A percentile compares a stretch with the other conserved stretches of the same genome.
These are phyloP conservation scores for Rhodosporidiobolus sp. DNA, from an alignment of 768 basidiomycete genomes.

Conservation along the genomic window DNA sequence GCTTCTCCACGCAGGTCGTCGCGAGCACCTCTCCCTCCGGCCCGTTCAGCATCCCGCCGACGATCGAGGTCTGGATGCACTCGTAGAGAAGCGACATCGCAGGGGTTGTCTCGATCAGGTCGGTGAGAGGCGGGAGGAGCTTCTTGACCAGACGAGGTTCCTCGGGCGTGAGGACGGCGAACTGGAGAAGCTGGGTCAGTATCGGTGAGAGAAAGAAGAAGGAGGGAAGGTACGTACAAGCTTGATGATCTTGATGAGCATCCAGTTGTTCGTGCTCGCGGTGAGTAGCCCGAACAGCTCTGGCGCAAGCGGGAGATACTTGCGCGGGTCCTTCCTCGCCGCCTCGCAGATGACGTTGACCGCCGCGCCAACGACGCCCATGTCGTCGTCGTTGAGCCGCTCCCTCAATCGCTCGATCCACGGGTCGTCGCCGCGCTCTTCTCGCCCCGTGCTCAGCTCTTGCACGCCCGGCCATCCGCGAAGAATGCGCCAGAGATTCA, in stretches of 20 bases:
- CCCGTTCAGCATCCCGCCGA: constrained; percentile 85
- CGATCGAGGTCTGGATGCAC: constrained; percentile 96
- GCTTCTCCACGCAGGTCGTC: constrained; percentile 82
- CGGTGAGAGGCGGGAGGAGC: constrained; percentile 86
- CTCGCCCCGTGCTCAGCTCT: constrained; percentile 60
- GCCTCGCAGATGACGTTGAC: constrained; percentile 94
- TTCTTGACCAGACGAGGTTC: constrained; percentile 94
- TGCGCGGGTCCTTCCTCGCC: constrained; percentile 70
- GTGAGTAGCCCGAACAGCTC: constrained; percentile 89
- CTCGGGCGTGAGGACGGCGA: constrained; percentile 83
- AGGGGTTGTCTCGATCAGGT: constrained; percentile 89
- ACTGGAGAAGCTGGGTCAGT: constrained; percentile 57
- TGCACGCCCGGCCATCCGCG: constrained; percentile 77
- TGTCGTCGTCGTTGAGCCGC: constrained; percentile 51
- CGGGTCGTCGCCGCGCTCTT: constrained; percentile 54
- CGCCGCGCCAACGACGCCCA: constrained; percentile 77
- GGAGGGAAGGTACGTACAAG: constrained; percentile 57
- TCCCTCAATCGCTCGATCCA: constrained; percentile 44
- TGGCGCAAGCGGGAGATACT: constrained; percentile 82
- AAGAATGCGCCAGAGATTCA: constrained; percentile 75
- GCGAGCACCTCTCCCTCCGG: constrained; percentile 62
- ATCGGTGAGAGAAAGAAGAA: not conserved
- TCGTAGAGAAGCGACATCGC: constrained; percentile 96
- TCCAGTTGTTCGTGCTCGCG: constrained; percentile 96
- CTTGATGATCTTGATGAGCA: constrained; percentile 98